Conservation (phyloP, 2,329 filamentous ascomycete genomes). For the Amauroascus verrucosus region DNA sequence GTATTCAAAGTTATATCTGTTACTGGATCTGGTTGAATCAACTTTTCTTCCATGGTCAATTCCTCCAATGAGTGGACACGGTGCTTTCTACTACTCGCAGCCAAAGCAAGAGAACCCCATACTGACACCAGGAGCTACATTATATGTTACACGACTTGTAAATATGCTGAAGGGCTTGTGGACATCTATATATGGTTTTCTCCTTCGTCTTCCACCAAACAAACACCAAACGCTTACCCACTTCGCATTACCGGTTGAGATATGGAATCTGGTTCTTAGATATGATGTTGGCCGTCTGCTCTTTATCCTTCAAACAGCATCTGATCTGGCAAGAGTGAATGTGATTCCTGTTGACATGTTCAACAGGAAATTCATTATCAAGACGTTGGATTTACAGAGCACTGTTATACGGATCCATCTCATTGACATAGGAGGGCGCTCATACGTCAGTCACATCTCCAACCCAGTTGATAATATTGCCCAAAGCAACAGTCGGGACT, state of each 20-base stretch:
- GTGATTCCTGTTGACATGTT: background rate
- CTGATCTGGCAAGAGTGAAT: background rate
- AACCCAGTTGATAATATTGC: constrained; percentile 22
- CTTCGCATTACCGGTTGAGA: background rate
- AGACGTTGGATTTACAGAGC: background rate
- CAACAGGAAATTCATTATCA: background rate
- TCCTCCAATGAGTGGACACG: background rate
- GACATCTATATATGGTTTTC: background rate
- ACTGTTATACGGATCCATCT: constrained; percentile 6
- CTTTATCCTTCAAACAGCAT: constrained; percentile 13
- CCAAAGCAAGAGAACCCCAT: background rate
- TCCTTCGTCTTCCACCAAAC: background rate
- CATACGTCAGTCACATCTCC: constrained; percentile 15
- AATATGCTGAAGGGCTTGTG: background rate
- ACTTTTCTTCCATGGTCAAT: background rate
- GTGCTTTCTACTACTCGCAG: constrained; percentile 2
- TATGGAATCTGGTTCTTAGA: background rate
- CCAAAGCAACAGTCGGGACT: background rate
- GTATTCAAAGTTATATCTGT: background rate
- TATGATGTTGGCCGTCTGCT: background rate
- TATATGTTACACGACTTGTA: background rate
- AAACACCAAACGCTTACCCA: background rate
- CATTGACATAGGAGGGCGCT: background rate
- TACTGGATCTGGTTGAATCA: constrained; percentile 8
- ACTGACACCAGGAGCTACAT: background rate